A percentile compares a stretch with the other conserved stretches of the same genome.
Evolutionary conservation across 1,284 basidiomycete genomes (phyloP).

Genomic region (Amylostereum chailletii): DNA sequence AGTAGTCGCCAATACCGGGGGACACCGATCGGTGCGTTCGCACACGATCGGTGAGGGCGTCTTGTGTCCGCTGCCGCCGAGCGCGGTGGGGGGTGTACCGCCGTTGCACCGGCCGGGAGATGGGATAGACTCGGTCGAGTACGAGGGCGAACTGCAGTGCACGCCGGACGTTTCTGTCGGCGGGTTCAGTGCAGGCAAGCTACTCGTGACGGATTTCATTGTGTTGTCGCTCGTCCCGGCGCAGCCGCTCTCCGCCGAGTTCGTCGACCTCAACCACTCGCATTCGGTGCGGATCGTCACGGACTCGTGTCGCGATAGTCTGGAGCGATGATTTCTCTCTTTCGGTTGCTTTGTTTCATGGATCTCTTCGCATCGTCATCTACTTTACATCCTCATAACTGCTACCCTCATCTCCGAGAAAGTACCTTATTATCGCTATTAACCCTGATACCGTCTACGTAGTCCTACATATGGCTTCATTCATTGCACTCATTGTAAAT

Average conservation of each 20-base stretch:
- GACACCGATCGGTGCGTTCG: constrained; percentile 25
- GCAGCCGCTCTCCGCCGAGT: constrained; percentile 18
- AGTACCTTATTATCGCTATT: no score
- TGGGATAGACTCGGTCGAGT: constrained; percentile 18
- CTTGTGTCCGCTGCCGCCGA: constrained; percentile 29
- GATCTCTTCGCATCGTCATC: no score
- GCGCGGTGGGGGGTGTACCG: constrained; percentile 7
- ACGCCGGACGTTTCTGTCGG: constrained; percentile 14
- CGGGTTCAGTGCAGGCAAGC: constrained; percentile 16
- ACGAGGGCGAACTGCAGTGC: constrained; percentile 22
- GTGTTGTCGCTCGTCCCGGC: background rate
- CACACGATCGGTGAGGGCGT: constrained; percentile 29
- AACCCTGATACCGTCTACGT: no score
- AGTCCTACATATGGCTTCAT: no score
- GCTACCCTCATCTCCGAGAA: no score
- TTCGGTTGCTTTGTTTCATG: no score
- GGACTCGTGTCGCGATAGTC: constrained; percentile 20
- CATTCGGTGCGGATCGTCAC: constrained; percentile 38
- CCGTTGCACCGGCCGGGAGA: constrained; percentile 6
- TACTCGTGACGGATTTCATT: constrained; percentile 30
- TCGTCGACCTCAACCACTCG: constrained; percentile 28
- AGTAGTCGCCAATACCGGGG: constrained; percentile 22
- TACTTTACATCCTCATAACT: no score
- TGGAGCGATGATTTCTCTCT: no score
- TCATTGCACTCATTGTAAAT: no score